These are phyloP conservation scores for Eimeria acervulina DNA, from an alignment of 169 alveolate genomes.

Conservation along the genomic window DNA sequence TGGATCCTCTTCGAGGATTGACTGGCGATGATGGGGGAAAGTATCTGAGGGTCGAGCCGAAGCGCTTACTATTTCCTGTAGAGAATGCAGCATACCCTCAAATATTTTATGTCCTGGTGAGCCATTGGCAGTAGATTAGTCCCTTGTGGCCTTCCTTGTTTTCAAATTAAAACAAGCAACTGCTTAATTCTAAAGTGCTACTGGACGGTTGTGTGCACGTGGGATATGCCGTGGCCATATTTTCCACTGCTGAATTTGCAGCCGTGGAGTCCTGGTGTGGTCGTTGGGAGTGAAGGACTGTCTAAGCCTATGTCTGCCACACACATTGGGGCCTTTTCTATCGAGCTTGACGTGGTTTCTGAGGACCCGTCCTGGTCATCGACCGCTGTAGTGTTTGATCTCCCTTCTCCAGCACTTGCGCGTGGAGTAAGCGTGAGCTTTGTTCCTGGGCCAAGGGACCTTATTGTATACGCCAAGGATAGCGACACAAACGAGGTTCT, in stretches of 20 bases:
- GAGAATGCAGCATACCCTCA: constrained; percentile 52
- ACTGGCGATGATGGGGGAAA: constrained; percentile 49
- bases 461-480: constrained; percentile 60
- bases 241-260: not conserved
- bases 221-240: not conserved
- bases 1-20: constrained; percentile 44
- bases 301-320: constrained; percentile 18
- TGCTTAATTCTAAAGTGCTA: not conserved
- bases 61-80: constrained; percentile 33
- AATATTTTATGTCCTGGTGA: constrained; percentile 44
- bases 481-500: constrained; percentile 16
- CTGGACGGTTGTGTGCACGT: not conserved
- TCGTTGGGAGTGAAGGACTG: constrained; percentile 65
- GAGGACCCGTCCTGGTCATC: constrained; percentile 70
- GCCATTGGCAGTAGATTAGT: not conserved
- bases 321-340: constrained; percentile 55
- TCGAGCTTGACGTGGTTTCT: constrained; percentile 32
- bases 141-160: not conserved
- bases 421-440: not conserved
- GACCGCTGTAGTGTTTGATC: constrained; percentile 37
- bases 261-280: constrained; percentile 77
- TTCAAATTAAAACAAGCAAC: not conserved
- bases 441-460: constrained; percentile 24
- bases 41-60: constrained; percentile 61
- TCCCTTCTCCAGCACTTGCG: constrained; percentile 52